phyloP scores from a whole-genome alignment of 1,284 basidiomycete genomes.

The Puccinia coronata region DNA sequence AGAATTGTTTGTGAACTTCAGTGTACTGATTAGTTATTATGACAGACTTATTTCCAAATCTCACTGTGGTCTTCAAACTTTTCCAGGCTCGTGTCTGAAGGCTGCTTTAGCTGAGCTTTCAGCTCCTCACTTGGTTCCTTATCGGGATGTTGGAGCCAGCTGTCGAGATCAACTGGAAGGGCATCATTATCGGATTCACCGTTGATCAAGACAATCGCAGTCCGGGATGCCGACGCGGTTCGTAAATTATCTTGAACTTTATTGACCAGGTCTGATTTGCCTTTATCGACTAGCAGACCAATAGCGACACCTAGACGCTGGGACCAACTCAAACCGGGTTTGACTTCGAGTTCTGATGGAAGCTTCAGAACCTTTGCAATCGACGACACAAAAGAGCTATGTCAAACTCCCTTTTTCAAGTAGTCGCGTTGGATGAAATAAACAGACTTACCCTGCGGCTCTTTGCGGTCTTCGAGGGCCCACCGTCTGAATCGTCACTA shows the following conservation, averaged over 20 bases:
- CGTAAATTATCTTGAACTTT: conserved; percentile 73
- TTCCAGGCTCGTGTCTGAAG: conserved; percentile 70
- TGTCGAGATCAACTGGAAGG: conserved; percentile 61
- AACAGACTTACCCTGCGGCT: conserved; percentile 57
- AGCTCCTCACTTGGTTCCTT: conserved; percentile 56
- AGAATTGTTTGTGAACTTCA: background rate
- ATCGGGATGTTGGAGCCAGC: conserved; percentile 62
- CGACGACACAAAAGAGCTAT: background rate
- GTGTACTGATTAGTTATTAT: background rate
- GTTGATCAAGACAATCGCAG: conserved; percentile 70
- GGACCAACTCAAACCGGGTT: conserved; percentile 83
- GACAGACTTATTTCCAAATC: conserved; percentile 56
- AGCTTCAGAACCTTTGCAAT: conserved; percentile 51
- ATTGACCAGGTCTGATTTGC: conserved; percentile 68
- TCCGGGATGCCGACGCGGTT: conserved; percentile 59
- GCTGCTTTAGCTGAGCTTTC: conserved; percentile 59
- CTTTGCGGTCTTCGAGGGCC: background rate
- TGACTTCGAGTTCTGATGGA: conserved; percentile 72
- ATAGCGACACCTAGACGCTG: conserved; percentile 84
- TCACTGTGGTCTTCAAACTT: conserved; percentile 76
- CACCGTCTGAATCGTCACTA: conserved; percentile 47
- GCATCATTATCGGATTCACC: conserved; percentile 63
- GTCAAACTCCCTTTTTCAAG: background rate
- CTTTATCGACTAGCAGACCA: conserved; percentile 70
- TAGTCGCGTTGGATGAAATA: conserved; percentile 25